A percentile compares a stretch with the other conserved stretches of the same genome.
These are phyloP conservation scores for Crithidia fasciculata DNA, from an alignment of 208 protist species.

Conservation along the genomic window DNA sequence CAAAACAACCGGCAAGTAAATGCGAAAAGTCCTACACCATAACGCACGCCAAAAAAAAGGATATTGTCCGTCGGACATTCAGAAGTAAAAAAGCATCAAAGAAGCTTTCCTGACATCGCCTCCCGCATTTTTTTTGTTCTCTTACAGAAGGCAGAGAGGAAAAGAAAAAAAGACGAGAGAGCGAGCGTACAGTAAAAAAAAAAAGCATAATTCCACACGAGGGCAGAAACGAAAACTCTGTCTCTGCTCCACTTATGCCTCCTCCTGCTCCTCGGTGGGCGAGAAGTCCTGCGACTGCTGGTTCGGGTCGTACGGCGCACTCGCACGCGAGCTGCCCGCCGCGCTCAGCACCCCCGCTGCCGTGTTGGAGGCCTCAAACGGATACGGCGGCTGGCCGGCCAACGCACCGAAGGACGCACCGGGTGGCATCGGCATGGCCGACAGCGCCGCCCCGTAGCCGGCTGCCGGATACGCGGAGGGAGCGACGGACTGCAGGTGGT, in stretches of 20 bases:
- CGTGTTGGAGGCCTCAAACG: slow-evolving; percentile 24
- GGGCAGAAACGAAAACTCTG: background rate
- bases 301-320: slow-evolving; percentile 36
- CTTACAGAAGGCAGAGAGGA: background rate
- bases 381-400: slow-evolving; percentile 24
- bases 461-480: slow-evolving; percentile 15
- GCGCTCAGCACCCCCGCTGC: slow-evolving; percentile 1
- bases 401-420: background rate
- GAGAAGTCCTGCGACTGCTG: slow-evolving; percentile 53
- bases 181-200: slow-evolving; percentile 2
- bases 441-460: slow-evolving; percentile 12
- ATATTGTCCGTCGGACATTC: too few species aligned
- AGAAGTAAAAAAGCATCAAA: too few species aligned
- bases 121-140: too few species aligned
- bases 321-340: slow-evolving; percentile 28
- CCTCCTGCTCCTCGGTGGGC: slow-evolving; percentile 60
- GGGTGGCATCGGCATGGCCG: slow-evolving; percentile 21
- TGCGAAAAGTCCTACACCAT: too few species aligned
- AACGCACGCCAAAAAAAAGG: too few species aligned
- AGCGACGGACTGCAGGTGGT: slow-evolving; percentile 74
- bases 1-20: too few species aligned
- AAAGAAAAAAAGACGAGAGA: background rate
- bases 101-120: too few species aligned
- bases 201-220: slow-evolving; percentile 4
- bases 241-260: slow-evolving; percentile 17